These are phyloP conservation scores for Irpex sp. DNA, from an alignment of 1,284 basidiomycete species.

Conservation along the genomic window DNA sequence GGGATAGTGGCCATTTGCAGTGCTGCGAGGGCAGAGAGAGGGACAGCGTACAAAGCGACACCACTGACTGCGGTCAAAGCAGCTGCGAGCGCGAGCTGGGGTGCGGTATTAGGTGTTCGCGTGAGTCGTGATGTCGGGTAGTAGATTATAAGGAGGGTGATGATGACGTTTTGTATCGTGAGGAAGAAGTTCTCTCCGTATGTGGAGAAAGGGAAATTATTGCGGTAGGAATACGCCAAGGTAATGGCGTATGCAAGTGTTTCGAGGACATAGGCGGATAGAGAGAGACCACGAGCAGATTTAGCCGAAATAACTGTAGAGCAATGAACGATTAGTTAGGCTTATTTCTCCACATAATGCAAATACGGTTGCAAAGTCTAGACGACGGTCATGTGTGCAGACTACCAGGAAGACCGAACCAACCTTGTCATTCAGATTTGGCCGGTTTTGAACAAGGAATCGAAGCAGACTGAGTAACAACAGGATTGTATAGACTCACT, in stretches of 20 bases:
- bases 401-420: neutral
- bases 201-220: constrained; percentile 88
- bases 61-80: constrained; percentile 38
- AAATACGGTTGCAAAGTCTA: neutral
- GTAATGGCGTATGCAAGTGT: constrained; percentile 86
- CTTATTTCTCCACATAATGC: neutral
- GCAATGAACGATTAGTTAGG: neutral
- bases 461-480: neutral
- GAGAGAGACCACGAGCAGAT: constrained; percentile 82
- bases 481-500: constrained; percentile 45
- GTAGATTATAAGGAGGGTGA: constrained; percentile 78
- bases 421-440: neutral
- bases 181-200: constrained; percentile 95
- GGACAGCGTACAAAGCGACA: constrained; percentile 47
- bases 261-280: constrained; percentile 80
- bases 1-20: constrained; percentile 82
- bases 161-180: constrained; percentile 78
- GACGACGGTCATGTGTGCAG: neutral
- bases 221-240: constrained; percentile 81
- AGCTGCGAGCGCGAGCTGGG: constrained; percentile 30
- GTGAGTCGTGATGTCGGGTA: constrained; percentile 38
- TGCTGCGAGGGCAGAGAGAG: constrained; percentile 50
- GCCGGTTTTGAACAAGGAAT: constrained; percentile 2
- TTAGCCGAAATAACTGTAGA: constrained; percentile 51
- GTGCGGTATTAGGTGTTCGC: constrained; percentile 15